Base-by-base conservation (phyloP, 805 yeast species). In the Pichia californica region DNA sequence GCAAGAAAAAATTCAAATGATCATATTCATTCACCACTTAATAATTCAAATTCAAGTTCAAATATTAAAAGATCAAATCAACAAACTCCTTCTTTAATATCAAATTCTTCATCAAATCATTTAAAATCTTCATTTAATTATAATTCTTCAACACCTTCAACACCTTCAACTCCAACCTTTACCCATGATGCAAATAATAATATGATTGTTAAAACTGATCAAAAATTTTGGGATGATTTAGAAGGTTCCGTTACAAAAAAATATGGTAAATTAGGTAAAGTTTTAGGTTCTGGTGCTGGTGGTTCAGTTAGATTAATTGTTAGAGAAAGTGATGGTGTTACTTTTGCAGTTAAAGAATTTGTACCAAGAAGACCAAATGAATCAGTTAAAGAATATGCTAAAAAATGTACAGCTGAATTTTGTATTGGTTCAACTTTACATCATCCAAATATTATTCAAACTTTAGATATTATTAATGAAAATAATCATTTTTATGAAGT, bases 371-470 rank as follows among this genome's bases (percentile, higher is more conserved):
- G 82, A 57, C 75, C 81, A 31, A 81, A 77, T 56, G 95, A 85
- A 58, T 64, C 78, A 9, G 71, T 78, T 44, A 81, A 81, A 58
- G 93, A 85, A 50, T 85, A 85, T 57, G 83, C 88, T n/a, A 79
- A 82, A 52, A 85, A 85, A 65, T 83, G 89, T 58, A 84, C 91
- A 1, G 88, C 89, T n/a, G 95, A 85, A 58, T 85, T 82, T 60
- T 83, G 93, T 64, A 83, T 85, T 45, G 95, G 95, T 14, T 79
- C 87, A 19, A 83, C 91, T 18, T 68, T 85, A 46, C 83, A 81
- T 52, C 93, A 85, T 63, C 88, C 91, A 42, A 84, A 85, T 60
- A 76, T 85, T 49, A 83, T 85, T 53, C 78, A 83, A 56, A 84
- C 93, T 3, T 68, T 84, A 52, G 94, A 85, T 63, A 78, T 78